These are phyloP conservation scores for Phaffomyces thermotolerans DNA, from an alignment of 805 yeast genomes.

Conservation along the genomic window DNA sequence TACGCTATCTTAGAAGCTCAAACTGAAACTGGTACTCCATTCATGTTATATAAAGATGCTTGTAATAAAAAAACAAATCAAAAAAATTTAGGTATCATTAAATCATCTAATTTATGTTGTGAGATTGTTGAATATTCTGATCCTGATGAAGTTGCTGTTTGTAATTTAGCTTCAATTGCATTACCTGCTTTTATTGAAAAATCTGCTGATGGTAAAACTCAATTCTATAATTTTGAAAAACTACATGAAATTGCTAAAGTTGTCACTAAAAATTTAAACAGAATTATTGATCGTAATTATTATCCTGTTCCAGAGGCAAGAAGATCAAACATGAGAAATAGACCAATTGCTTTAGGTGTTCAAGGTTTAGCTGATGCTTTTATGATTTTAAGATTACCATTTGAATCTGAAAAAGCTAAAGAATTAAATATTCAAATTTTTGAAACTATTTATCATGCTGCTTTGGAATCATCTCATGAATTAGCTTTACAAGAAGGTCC, in stretches of 20 bases:
- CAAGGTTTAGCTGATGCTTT: constrained; percentile 93
- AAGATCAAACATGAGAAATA: constrained; percentile 67
- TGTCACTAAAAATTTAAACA: constrained; percentile 70
- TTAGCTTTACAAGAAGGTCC: constrained; percentile 63
- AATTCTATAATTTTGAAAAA: constrained; percentile 60
- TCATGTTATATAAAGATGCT: constrained; percentile 88
- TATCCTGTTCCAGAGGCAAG: constrained; percentile 81
- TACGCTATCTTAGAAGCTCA: constrained; percentile 83
- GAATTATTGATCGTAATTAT: constrained; percentile 73
- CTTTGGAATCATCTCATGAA: constrained; percentile 81
- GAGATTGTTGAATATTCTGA: constrained; percentile 91
- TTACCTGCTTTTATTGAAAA: constrained; percentile 67
- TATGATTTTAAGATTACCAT: constrained; percentile 72
- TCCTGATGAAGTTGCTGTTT: constrained; percentile 90
- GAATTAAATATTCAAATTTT: constrained; percentile 75
- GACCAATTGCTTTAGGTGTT: constrained; percentile 98
- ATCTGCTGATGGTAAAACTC: constrained; percentile 36
- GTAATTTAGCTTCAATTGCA: constrained; percentile 89
- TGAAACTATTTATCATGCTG: constrained; percentile 93
- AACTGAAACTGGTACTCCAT: constrained; percentile 95
- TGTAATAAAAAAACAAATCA: constrained; percentile 86
- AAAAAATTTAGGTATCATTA: constrained; percentile 85
- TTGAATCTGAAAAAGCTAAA: constrained; percentile 76
- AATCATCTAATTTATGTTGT: constrained; percentile 90
- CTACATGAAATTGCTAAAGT: constrained; percentile 75